Percentiles rank a stretch among this genome's conserved stretches.
These are phyloP conservation scores for Exophiala spinifera DNA, from an alignment of 2,329 filamentous ascomycete genomes.

Conservation along the genomic window DNA sequence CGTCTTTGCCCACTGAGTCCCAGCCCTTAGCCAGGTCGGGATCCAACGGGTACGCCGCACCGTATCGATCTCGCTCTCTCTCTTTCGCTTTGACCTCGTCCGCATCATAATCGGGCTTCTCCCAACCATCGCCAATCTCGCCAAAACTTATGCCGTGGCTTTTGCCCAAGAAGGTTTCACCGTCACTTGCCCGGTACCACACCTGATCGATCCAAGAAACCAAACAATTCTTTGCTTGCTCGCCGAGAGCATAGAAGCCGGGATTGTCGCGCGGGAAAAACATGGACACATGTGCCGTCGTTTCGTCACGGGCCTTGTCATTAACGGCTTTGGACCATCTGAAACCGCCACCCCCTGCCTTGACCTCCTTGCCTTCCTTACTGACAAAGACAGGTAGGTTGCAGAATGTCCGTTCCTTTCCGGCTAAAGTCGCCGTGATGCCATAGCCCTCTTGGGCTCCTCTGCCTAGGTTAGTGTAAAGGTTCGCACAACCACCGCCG, in stretches of 20 bases:
- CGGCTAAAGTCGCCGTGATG: constrained; percentile 48
- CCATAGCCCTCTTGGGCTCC: constrained; percentile 52
- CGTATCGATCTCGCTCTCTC: constrained; percentile 19
- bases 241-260: constrained; percentile 41
- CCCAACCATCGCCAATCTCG: constrained; percentile 25
- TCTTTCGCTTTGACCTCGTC: constrained; percentile 25
- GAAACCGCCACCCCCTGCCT: constrained; percentile 39
- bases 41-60: constrained; percentile 1
- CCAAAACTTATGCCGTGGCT: constrained; percentile 15
- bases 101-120: constrained; percentile 24
- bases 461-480: constrained; percentile 80
- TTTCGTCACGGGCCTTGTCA: constrained; percentile 74
- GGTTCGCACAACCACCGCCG: constrained; percentile 63
- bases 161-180: constrained; percentile 16
- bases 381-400: constrained; percentile 57
- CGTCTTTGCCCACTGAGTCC: constrained; percentile 18
- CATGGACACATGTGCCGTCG: constrained; percentile 67
- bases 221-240: constrained; percentile 39
- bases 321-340: constrained; percentile 73
- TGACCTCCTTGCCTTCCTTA: constrained; percentile 25
- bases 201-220: constrained; percentile 36
- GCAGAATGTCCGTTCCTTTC: constrained; percentile 78
- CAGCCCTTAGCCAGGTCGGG: constrained; percentile 20
- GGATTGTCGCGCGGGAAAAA: constrained; percentile 45
- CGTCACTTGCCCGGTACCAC: constrained; percentile 29